A percentile compares a stretch with the other conserved stretches of the same genome.
phyloP scores from a whole-genome alignment of 257 asterid species.

The Solanum piurae region DNA sequence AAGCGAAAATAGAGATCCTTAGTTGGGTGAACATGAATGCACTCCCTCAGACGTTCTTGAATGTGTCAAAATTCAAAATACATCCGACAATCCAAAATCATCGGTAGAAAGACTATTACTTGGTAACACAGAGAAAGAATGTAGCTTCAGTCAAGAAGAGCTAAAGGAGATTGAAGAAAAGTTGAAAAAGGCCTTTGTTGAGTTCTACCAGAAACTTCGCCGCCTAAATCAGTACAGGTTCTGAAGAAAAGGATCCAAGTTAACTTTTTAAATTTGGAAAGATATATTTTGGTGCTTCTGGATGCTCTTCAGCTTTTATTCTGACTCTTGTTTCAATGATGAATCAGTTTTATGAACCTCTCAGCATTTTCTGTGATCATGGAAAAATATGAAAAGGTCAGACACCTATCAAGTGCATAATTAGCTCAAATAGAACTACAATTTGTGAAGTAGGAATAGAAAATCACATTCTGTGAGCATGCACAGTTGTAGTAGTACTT shows the following conservation, averaged over 20 bases:
- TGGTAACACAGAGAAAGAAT: slow-evolving; percentile 19
- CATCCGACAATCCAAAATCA: slow-evolving; percentile 28
- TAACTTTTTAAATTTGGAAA: neutral
- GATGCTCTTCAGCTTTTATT: neutral
- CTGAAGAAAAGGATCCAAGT: neutral
- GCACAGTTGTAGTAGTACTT: neutral
- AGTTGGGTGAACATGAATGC: neutral
- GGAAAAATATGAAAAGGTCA: slow-evolving; percentile 58
- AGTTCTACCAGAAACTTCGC: slow-evolving; percentile 37
- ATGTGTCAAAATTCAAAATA: slow-evolving; percentile 25
- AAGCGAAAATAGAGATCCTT: neutral
- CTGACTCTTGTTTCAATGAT: neutral
- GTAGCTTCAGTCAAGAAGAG: slow-evolving; percentile 32
- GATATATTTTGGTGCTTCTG: neutral
- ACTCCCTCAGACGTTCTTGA: slow-evolving; percentile 27
- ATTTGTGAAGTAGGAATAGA: neutral
- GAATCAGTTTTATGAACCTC: slow-evolving; percentile 38
- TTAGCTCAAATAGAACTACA: too few relatives aligned
- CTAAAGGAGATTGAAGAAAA: slow-evolving; percentile 35
- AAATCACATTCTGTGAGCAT: neutral
- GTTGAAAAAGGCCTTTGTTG: slow-evolving; percentile 35
- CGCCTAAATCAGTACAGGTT: slow-evolving; percentile 43
- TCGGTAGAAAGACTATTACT: slow-evolving; percentile 27
- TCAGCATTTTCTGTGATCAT: slow-evolving; percentile 48
- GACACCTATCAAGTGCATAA: neutral